A percentile compares a stretch with the other conserved stretches of the same genome.
Evolutionary conservation across 2,329 filamentous ascomycete genomes (phyloP).

Genomic region (Tolypocladium pustulatum): DNA sequence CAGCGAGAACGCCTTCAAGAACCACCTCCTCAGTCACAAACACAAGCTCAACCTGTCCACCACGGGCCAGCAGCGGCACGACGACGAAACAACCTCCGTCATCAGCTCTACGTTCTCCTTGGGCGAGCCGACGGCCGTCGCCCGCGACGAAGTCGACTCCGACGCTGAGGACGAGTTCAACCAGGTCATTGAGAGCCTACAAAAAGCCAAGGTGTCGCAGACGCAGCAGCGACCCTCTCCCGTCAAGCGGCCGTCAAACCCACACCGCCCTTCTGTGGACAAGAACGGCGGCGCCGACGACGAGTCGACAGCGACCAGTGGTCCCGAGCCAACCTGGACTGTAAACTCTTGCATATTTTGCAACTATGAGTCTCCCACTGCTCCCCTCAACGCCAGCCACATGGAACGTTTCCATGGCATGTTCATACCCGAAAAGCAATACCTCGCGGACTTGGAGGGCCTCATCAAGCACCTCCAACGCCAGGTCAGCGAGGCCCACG

Average conservation of each 20-base stretch:
- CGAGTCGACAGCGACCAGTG: constrained; percentile 28
- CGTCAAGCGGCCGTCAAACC: constrained; percentile 44
- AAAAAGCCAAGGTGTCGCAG: constrained; percentile 59
- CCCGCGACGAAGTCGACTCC: constrained; percentile 43
- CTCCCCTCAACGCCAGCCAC: constrained; percentile 69
- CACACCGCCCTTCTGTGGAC: constrained; percentile 31
- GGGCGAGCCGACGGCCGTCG: constrained; percentile 58
- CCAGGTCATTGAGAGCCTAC: constrained; percentile 66
- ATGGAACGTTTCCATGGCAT: constrained; percentile 93
- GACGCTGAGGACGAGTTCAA: constrained; percentile 67
- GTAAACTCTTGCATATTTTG: constrained; percentile 73
- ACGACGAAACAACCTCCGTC: constrained; percentile 69
- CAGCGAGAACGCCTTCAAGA: constrained; percentile 91
- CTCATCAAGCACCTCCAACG: constrained; percentile 67
- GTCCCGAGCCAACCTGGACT: constrained; percentile 26
- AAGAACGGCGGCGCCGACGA: constrained; percentile 34
- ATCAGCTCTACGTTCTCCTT: constrained; percentile 88
- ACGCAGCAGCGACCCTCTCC: constrained; percentile 40
- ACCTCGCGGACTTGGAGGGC: constrained; percentile 72
- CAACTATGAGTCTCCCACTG: constrained; percentile 69
- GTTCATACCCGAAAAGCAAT: constrained; percentile 87
- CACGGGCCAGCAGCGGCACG: constrained; percentile 27
- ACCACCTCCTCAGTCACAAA: constrained; percentile 84
- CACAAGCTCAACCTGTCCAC: constrained; percentile 56
- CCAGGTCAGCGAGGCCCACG: constrained; percentile 68